Conservation (phyloP, 129 eudicot species). For the Apium graveolens region DNA sequence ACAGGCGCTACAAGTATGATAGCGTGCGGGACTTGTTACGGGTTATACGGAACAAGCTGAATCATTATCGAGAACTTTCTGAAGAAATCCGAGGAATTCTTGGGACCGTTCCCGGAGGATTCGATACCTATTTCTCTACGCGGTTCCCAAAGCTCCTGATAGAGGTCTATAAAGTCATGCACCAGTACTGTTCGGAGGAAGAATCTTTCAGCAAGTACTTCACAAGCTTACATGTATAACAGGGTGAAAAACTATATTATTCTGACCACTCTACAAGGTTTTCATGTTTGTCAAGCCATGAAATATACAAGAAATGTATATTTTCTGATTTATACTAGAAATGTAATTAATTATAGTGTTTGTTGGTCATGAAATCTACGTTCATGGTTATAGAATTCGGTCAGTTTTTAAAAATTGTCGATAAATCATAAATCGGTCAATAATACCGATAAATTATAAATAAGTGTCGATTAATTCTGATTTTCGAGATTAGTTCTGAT, state of each 20-base stretch:
- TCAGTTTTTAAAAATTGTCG: too few relatives aligned
- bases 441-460: too few relatives aligned
- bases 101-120: conserved; percentile 72
- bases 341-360: not conserved
- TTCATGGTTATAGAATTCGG: too few relatives aligned
- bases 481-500: too few relatives aligned
- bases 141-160: conserved; percentile 76
- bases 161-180: conserved; percentile 59
- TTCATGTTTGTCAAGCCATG: not conserved
- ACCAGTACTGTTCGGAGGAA: conserved; percentile 49
- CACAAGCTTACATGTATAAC: conserved; percentile 22
- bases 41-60: conserved; percentile 76
- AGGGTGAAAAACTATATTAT: not conserved
- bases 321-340: not conserved
- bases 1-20: conserved; percentile 62
- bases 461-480: too few relatives aligned
- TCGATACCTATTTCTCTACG: conserved; percentile 51
- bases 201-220: conserved; percentile 52
- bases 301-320: not conserved
- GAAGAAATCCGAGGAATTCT: conserved; percentile 46
- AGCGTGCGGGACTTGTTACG: conserved; percentile 78
- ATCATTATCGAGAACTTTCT: conserved; percentile 75
- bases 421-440: too few relatives aligned
- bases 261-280: not conserved
- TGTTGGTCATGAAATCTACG: not conserved